phyloP scores from a whole-genome alignment of 139 green algal species.

The Closterium sp. region DNA sequence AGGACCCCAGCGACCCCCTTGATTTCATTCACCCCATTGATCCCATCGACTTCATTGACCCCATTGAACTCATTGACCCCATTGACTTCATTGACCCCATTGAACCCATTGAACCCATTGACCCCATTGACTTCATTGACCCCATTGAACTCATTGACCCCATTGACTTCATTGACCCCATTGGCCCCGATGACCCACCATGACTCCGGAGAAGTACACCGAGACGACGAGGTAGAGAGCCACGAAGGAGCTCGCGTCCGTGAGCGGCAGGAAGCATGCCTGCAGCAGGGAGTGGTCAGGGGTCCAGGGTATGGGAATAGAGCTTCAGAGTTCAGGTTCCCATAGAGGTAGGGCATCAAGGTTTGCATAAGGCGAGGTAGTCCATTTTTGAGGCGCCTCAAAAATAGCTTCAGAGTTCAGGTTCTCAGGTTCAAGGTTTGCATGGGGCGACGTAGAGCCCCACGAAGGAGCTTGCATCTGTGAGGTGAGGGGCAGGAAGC shows the following conservation, averaged over 20 bases:
- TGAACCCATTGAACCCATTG: no score
- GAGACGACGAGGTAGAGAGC: conserved; percentile 89
- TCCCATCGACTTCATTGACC: neutral
- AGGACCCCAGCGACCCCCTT: neutral
- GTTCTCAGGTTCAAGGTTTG: no score
- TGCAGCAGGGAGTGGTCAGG: neutral
- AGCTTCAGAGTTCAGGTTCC: no score
- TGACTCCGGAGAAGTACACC: conserved; percentile 82
- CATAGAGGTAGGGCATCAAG: no score
- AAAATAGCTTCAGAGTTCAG: no score
- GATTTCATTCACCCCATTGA: neutral
- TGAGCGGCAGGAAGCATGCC: conserved; percentile 74
- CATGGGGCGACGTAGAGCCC: conserved; percentile 78
- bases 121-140: neutral
- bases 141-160: neutral
- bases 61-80: no score
- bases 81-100: neutral
- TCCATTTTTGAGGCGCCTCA: no score
- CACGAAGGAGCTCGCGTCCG: conserved; percentile 80
- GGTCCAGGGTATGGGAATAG: neutral
- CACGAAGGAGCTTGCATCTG: conserved; percentile 82
- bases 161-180: neutral
- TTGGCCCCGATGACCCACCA: neutral
- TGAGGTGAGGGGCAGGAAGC: conserved; percentile 72
- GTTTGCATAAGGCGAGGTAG: no score